Conservation (phyloP, 2,329 filamentous ascomycete species). For the Fusarium ambrosium region DNA sequence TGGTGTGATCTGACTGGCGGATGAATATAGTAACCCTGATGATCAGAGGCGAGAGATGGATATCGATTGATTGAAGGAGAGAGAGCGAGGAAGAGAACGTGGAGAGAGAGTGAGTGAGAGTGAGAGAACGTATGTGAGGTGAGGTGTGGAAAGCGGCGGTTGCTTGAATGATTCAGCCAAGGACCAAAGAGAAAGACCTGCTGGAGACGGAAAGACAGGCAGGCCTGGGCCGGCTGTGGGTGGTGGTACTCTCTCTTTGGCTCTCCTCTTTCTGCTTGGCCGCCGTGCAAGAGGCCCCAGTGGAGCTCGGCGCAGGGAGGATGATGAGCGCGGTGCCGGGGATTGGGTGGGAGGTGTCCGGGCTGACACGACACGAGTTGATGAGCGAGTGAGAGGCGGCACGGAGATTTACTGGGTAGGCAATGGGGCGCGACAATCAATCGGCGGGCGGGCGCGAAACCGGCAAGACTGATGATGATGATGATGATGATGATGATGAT, state of each 20-base stretch:
- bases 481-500: not conserved
- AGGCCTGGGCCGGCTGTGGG: conserved; percentile 25
- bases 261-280: conserved; percentile 23
- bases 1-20: conserved; percentile 18
- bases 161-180: conserved; percentile 46
- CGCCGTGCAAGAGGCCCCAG: conserved; percentile 41
- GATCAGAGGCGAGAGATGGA: conserved; percentile 13
- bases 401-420: conserved; percentile 30
- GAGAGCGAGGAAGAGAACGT: conserved; percentile 21
- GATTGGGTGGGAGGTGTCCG: conserved; percentile 50
- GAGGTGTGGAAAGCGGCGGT: conserved; percentile 17
- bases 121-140: conserved; percentile 9
- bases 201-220: conserved; percentile 1
- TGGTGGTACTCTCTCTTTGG: conserved; percentile 15
- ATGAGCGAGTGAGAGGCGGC: conserved; percentile 19
- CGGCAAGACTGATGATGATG: not conserved
- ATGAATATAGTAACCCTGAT: conserved; percentile 7
- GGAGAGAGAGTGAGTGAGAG: conserved; percentile 19
- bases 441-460: not conserved
- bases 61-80: conserved; percentile 27
- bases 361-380: conserved; percentile 50
- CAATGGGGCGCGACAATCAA: conserved; percentile 8
- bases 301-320: conserved; percentile 45
- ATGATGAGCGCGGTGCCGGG: conserved; percentile 43
- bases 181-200: conserved; percentile 15